Evolutionary conservation across 2,329 filamentous ascomycete genomes (phyloP).

Genomic region (Ophiostoma pallidulum): DNA sequence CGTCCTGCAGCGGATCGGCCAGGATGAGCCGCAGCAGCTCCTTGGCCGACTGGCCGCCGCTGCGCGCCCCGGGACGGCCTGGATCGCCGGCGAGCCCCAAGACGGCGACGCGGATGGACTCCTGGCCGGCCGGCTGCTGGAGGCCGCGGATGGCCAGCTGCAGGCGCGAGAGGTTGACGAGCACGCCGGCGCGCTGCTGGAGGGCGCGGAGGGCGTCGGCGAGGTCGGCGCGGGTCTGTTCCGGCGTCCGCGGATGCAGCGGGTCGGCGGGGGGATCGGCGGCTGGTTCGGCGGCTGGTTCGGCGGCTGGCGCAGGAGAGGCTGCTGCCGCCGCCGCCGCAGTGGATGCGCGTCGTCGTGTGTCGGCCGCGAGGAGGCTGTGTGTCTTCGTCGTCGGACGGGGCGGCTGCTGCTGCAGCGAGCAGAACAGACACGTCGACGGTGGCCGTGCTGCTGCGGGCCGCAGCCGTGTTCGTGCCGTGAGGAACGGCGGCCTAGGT

Average conservation of each 20-base stretch:
- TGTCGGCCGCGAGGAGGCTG: neutral
- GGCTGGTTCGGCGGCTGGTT: neutral
- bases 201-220: slow-evolving; percentile 50
- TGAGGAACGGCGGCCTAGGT: neutral
- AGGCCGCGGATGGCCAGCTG: slow-evolving; percentile 62
- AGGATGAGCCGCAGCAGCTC: slow-evolving; percentile 59
- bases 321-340: slow-evolving; percentile 24
- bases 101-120: slow-evolving; percentile 50
- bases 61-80: slow-evolving; percentile 24
- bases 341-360: slow-evolving; percentile 21
- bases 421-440: slow-evolving; percentile 26
- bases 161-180: slow-evolving; percentile 59
- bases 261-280: too few species aligned
- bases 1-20: slow-evolving; percentile 56
- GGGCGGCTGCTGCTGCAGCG: slow-evolving; percentile 15
- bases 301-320: too few species aligned
- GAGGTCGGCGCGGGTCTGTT: slow-evolving; percentile 34
- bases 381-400: neutral
- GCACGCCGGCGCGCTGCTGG: slow-evolving; percentile 48
- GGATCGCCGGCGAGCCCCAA: slow-evolving; percentile 35
- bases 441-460: slow-evolving; percentile 15
- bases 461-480: neutral
- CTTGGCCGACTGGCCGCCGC: slow-evolving; percentile 42
- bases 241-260: neutral
- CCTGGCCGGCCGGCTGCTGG: slow-evolving; percentile 44